A percentile compares a stretch with the other conserved stretches of the same genome.
Conservation (phyloP, 371 early-diverging fungal species). For the Syncephalastrum contaminatum region DNA sequence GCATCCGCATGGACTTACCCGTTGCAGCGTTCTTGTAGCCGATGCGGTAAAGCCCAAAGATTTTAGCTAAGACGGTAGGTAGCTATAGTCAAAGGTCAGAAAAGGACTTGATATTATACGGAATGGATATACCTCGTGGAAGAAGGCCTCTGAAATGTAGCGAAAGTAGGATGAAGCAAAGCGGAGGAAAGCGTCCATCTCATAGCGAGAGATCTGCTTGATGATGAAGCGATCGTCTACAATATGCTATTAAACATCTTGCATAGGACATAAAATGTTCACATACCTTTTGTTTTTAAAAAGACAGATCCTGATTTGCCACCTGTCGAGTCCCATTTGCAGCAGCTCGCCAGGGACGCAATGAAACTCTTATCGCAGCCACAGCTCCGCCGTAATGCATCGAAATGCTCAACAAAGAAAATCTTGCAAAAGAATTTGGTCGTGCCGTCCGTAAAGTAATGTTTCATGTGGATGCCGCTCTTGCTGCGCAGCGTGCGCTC, state of each 20-base stretch:
- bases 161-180: slow-evolving; percentile 93
- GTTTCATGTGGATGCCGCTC: slow-evolving; percentile 64
- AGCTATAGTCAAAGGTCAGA: slow-evolving; percentile 39
- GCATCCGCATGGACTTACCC: slow-evolving; percentile 82
- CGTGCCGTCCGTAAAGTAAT: slow-evolving; percentile 74
- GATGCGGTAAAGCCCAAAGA: slow-evolving; percentile 91
- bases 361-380: slow-evolving; percentile 83
- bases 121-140: slow-evolving; percentile 60
- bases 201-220: slow-evolving; percentile 86
- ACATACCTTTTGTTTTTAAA: slow-evolving; percentile 71
- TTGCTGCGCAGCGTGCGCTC: slow-evolving; percentile 63
- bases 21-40: slow-evolving; percentile 79
- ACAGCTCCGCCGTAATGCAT: slow-evolving; percentile 80
- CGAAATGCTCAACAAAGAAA: slow-evolving; percentile 93
- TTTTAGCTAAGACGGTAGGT: slow-evolving; percentile 88
- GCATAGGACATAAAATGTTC: neutral
- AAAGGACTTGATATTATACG: neutral
- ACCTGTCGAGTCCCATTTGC: slow-evolving; percentile 80
- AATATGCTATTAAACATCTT: slow-evolving; percentile 3
- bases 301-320: slow-evolving; percentile 92
- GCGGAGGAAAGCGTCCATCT: slow-evolving; percentile 85
- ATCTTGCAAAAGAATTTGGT: slow-evolving; percentile 83
- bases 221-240: slow-evolving; percentile 88
- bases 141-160: slow-evolving; percentile 83
- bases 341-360: slow-evolving; percentile 83